phyloP scores from a whole-genome alignment of 2,329 filamentous ascomycete genomes.

The Curvularia verruculosa region DNA sequence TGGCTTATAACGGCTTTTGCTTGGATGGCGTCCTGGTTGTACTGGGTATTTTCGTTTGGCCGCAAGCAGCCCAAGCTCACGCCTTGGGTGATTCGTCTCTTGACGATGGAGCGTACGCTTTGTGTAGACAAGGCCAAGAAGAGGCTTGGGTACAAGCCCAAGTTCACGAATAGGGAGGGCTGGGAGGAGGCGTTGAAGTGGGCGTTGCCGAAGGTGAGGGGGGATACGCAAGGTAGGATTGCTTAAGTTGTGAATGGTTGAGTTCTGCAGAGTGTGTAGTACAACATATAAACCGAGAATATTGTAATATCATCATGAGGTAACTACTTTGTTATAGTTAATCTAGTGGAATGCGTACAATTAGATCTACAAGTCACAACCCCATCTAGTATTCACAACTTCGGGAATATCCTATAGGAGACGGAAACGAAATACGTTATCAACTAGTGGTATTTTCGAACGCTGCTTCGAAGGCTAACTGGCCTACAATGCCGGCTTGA shows the following conservation, averaged over 20 bases:
- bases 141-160: background rate
- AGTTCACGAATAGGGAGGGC: background rate
- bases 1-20: background rate
- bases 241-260: background rate
- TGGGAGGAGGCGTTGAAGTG: background rate
- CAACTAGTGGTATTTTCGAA: background rate
- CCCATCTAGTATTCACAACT: background rate
- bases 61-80: slow-evolving; percentile 1
- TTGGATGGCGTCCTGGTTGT: background rate
- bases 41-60: background rate
- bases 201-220: background rate
- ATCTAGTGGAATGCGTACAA: background rate
- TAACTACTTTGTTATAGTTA: too few species aligned
- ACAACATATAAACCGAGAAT: too few species aligned
- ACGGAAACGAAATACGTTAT: background rate
- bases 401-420: background rate
- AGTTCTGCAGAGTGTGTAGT: too few species aligned
- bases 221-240: background rate
- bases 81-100: background rate
- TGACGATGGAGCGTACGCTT: background rate
- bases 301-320: too few species aligned
- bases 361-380: background rate
- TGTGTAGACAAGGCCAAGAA: background rate
- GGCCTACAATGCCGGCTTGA: background rate
- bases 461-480: background rate